Evolutionary conservation across 2,329 filamentous ascomycete genomes (phyloP), one percentile per base, ranked within the genome.

Genomic region (Trichoderma polysporum): DNA sequence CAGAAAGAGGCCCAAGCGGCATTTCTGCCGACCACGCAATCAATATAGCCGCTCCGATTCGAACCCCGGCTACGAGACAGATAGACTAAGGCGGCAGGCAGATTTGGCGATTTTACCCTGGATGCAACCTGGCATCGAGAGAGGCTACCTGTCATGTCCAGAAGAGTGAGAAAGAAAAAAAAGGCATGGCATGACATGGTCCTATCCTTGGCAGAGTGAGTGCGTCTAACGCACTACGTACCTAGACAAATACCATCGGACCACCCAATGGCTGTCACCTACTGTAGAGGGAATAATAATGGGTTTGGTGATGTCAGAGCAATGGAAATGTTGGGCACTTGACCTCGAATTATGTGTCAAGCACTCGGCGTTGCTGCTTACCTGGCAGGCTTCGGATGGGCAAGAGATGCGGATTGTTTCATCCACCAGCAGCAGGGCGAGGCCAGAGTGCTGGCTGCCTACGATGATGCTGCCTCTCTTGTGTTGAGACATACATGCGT

Each of bases 211-310:
- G 41, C 41, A 9, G 3, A 10, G 5, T 45, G 7, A 12, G 7
- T 22, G 41, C 41, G 41, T 22, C 41, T 45, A 45, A 45, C 41
- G 41, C 41, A 22, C 4, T 45, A 17, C 2, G 10, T 22, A 10
- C 5, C 41, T 45, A 45, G 41, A 19, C 37, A 29, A 29, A 63
- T 53, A 47, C 59, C 13, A 15, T 56, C 49, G 37, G 61, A 64
- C 61, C 61, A 64, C 50, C 50, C 39, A 25, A n/a, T 54, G 50
- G 29, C 15, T 47, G 50, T 54, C 61, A 56, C 61, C 61, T 64
- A 56, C 61, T 37, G 37, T 41, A 54, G 50, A 63, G 15, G 47
- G 35, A 47, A 27, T 56, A 27, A 27, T 41, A 45, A 52, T n/a
- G 58, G 45, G 19, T 22, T 50, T 61, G 31, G 29, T 29, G 31